Evolutionary conservation across 1,139 yeast genomes (phyloP).

Genomic region (Sugiyamaella xylanicola): DNA sequence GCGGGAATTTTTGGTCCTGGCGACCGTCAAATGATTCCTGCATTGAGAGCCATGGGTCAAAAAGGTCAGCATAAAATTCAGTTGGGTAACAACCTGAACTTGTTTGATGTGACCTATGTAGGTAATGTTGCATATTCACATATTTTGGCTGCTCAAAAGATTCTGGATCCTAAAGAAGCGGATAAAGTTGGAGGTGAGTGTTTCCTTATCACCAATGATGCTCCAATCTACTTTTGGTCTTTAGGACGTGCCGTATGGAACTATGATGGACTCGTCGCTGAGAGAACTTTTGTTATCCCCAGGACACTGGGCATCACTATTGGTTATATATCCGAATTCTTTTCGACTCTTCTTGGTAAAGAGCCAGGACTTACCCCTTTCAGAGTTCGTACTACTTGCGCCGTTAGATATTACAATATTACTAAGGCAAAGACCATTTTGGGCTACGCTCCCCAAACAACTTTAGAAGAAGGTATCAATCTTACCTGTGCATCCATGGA

Average conservation of each 20-base stretch:
- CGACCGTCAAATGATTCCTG: constrained; percentile 95
- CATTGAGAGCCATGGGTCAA: constrained; percentile 78
- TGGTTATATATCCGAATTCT: constrained; percentile 77
- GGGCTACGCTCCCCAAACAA: constrained; percentile 81
- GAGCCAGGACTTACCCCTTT: constrained; percentile 97
- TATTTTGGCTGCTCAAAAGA: constrained; percentile 81
- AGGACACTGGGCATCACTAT: constrained; percentile 74
- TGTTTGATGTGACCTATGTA: constrained; percentile 97
- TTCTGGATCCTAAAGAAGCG: constrained; percentile 51
- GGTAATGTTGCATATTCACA: constrained; percentile 99
- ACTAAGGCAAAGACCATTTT: constrained; percentile 76
- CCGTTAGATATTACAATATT: constrained; percentile 93
- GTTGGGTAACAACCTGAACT: constrained; percentile 87
- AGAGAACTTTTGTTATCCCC: constrained; percentile 65
- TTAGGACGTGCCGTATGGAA: constrained; percentile 97
- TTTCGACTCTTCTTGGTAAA: constrained; percentile 67
- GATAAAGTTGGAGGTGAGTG: constrained; percentile 72
- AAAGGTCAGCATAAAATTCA: constrained; percentile 90
- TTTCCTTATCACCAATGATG: constrained; percentile 89
- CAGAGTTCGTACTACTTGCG: constrained; percentile 89
- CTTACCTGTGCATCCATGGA: constrained; percentile 88
- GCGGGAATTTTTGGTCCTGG: constrained; percentile 99
- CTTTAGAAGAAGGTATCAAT: constrained; percentile 77
- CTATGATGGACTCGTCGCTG: constrained; percentile 84
- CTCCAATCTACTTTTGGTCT: constrained; percentile 97